Evolutionary conservation across 306 rosid species (phyloP).

Genomic region (Acmispon strigosus): DNA sequence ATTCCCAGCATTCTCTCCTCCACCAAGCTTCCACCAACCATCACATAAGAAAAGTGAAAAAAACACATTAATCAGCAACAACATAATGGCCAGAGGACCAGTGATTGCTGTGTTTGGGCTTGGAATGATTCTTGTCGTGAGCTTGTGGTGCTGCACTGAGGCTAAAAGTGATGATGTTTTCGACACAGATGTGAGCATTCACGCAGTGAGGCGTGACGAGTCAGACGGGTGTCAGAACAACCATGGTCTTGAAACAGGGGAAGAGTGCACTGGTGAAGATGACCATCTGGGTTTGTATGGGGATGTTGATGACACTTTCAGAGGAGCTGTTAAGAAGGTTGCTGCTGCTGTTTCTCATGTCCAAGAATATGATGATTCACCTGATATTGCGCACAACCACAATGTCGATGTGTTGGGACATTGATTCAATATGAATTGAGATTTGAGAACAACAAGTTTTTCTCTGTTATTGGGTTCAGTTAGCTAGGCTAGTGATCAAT

Average conservation of each 20-base stretch:
- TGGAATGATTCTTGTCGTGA: conserved; percentile 15
- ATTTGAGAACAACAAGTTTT: no score
- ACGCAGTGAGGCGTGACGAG: not conserved
- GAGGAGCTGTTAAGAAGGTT: not conserved
- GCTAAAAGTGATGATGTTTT: not conserved
- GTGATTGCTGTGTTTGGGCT: conserved; percentile 22
- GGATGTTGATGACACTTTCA: conserved; percentile 38
- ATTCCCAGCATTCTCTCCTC: not conserved
- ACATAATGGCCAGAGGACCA: conserved; percentile 1
- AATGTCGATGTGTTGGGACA: conserved; percentile 25
- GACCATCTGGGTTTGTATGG: conserved; percentile 19
- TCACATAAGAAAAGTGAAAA: not conserved
- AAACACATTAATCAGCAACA: not conserved
- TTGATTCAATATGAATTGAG: not conserved
- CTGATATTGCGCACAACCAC: not conserved
- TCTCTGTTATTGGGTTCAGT: no score
- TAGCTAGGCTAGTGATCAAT: not conserved
- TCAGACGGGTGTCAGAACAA: not conserved
- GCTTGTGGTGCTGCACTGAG: not conserved
- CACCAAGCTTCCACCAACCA: not conserved
- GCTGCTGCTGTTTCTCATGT: no score
- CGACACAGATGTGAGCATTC: not conserved
- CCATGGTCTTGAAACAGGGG: not conserved
- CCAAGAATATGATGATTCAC: conserved; percentile 4
- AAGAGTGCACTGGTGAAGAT: conserved; percentile 28